Evolutionary conservation across 2,329 filamentous ascomycete genomes (phyloP).

Genomic region (Magnaporthales sp.): DNA sequence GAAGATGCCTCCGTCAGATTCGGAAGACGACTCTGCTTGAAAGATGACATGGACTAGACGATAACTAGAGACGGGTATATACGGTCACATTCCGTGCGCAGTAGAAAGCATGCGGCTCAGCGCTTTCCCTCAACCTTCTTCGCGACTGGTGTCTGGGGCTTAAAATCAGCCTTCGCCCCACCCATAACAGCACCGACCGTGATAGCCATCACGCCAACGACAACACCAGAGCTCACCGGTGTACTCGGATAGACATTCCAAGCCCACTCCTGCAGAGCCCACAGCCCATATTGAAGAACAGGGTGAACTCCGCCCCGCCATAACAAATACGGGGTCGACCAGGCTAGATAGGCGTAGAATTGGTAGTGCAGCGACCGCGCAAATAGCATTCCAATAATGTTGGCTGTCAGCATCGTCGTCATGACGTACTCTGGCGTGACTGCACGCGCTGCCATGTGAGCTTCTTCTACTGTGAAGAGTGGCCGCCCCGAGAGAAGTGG

Average conservation of each 20-base stretch:
- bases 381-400: constrained; percentile 73
- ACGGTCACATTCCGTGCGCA: neutral
- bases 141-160: constrained; percentile 8
- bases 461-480: constrained; percentile 41
- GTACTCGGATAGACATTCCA: constrained; percentile 93
- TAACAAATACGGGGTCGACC: constrained; percentile 79
- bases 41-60: neutral
- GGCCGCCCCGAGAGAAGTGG: constrained; percentile 20
- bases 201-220: constrained; percentile 61
- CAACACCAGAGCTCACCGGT: constrained; percentile 43
- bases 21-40: constrained; percentile 52
- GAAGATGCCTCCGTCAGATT: constrained; percentile 75
- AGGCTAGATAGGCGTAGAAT: constrained; percentile 87
- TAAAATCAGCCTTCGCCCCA: constrained; percentile 38
- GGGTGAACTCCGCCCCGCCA: constrained; percentile 70
- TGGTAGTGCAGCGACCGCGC: constrained; percentile 89
- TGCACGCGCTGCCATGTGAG: constrained; percentile 46
- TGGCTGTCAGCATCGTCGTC: constrained; percentile 68
- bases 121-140: neutral
- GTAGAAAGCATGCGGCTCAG: neutral
- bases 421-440: constrained; percentile 67
- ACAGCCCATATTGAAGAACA: constrained; percentile 57
- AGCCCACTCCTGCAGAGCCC: constrained; percentile 78
- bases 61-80: neutral
- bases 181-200: constrained; percentile 57